phyloP scores from a whole-genome alignment of 1,284 basidiomycete genomes.

The Athelia psychrophila region DNA sequence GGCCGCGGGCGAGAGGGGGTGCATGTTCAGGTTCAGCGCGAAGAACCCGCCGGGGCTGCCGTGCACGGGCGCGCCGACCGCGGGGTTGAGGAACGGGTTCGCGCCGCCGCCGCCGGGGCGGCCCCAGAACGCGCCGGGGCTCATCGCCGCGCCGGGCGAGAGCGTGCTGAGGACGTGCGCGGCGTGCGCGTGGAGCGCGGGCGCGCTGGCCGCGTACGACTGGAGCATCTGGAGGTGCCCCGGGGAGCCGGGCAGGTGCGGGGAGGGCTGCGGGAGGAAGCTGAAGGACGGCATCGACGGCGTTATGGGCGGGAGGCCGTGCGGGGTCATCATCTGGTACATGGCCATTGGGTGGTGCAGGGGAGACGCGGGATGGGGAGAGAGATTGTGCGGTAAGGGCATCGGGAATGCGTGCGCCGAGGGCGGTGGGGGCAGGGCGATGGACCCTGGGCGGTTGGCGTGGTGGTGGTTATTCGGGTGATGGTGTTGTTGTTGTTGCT shows the following conservation, averaged over 20 bases:
- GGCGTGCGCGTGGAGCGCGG: conserved; percentile 3
- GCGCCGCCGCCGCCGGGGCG: conserved; percentile 41
- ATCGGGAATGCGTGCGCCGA: conserved; percentile 39
- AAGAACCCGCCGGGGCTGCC: conserved; percentile 12
- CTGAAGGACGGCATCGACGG: conserved; percentile 79
- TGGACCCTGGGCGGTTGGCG: conserved; percentile 62
- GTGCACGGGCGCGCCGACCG: conserved; percentile 64
- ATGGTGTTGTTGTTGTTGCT: conserved; percentile 12
- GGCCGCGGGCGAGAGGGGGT: neutral
- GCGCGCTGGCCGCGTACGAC: neutral
- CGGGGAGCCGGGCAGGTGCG: conserved; percentile 10
- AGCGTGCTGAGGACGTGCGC: conserved; percentile 38
- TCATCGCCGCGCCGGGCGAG: conserved; percentile 69
- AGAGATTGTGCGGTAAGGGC: conserved; percentile 23
- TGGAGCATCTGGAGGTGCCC: conserved; percentile 8
- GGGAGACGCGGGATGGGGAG: conserved; percentile 26
- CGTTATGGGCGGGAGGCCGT: conserved; percentile 72
- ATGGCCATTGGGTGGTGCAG: conserved; percentile 31
- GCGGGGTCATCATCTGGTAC: conserved; percentile 52
- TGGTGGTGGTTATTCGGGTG: conserved; percentile 39
- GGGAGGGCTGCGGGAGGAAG: conserved; percentile 50
- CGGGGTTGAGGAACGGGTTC: conserved; percentile 63
- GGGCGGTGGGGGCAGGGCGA: conserved; percentile 60
- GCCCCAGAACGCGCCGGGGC: conserved; percentile 69
- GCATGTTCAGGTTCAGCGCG: conserved; percentile 8